Evolutionary conservation across 2,329 filamentous ascomycete species (phyloP).

Genomic region (Trichoderma arundinaceum): DNA sequence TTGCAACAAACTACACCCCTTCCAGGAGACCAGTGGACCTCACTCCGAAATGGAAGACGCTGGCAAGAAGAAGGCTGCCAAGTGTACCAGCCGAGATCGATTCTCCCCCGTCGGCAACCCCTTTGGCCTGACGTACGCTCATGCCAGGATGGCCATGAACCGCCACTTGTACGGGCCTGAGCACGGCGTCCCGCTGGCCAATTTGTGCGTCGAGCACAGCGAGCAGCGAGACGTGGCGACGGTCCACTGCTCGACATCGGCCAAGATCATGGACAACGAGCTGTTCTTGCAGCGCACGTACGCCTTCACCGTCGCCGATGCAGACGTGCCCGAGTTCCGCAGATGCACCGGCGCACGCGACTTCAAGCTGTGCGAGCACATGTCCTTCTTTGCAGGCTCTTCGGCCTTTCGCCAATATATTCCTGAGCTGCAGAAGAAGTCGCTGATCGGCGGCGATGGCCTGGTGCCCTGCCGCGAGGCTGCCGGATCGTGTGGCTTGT

Average conservation of each 20-base stretch:
- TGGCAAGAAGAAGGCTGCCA: background rate
- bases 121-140: slow-evolving; percentile 34
- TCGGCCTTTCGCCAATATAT: slow-evolving; percentile 35
- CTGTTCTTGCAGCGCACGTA: slow-evolving; percentile 36
- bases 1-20: slow-evolving; percentile 35
- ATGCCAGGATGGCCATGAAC: slow-evolving; percentile 37
- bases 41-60: background rate
- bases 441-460: slow-evolving; percentile 17
- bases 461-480: slow-evolving; percentile 33
- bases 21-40: slow-evolving; percentile 33
- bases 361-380: slow-evolving; percentile 38
- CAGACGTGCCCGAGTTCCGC: slow-evolving; percentile 31
- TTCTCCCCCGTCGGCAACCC: slow-evolving; percentile 35
- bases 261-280: slow-evolving; percentile 34
- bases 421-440: slow-evolving; percentile 33
- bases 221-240: slow-evolving; percentile 24
- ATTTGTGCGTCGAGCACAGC: slow-evolving; percentile 34
- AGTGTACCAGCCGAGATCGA: slow-evolving; percentile 33
- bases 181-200: slow-evolving; percentile 34
- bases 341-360: slow-evolving; percentile 33
- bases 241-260: slow-evolving; percentile 34
- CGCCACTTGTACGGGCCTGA: slow-evolving; percentile 35
- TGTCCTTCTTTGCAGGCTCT: slow-evolving; percentile 34
- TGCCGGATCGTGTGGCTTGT: slow-evolving; percentile 36
- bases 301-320: slow-evolving; percentile 30